Evolutionary conservation across 176 grass and related monocot genomes (phyloP).

Genomic region (Alloteropsis semialata): DNA sequence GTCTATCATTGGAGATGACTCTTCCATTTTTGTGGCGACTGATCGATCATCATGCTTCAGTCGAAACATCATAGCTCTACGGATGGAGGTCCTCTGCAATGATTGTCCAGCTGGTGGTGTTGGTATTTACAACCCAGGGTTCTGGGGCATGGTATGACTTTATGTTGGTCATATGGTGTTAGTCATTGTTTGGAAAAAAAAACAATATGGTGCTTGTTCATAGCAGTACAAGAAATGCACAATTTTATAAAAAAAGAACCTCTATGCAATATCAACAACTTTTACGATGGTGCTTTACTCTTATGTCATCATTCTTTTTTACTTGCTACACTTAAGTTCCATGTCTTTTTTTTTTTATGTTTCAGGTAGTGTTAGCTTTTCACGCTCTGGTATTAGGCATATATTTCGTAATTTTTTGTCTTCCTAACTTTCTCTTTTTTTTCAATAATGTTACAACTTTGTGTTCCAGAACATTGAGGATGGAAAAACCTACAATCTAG

Average conservation of each 20-base stretch:
- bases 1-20: slow-evolving; percentile 61
- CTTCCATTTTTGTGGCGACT: slow-evolving; percentile 47
- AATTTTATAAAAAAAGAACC: neutral
- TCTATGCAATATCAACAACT: neutral
- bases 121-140: slow-evolving; percentile 80
- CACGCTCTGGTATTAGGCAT: neutral
- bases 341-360: neutral
- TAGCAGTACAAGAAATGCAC: neutral
- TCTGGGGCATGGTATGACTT: slow-evolving; percentile 79
- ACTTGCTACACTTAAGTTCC: neutral
- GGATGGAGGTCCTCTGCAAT: slow-evolving; percentile 68
- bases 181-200: too few relatives aligned
- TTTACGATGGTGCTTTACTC: neutral
- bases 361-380: neutral
- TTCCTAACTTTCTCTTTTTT: neutral
- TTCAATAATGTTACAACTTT: neutral
- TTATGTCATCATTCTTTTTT: too few relatives aligned
- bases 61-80: slow-evolving; percentile 63
- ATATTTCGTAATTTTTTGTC: neutral
- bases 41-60: slow-evolving; percentile 57
- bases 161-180: neutral
- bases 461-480: slow-evolving; percentile 75
- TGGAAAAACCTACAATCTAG: too few relatives aligned
- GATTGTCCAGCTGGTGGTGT: slow-evolving; percentile 57
- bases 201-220: neutral